phyloP scores from a whole-genome alignment of 495 filamentous ascomycete genomes.

The Lineolata rhizophorae region DNA sequence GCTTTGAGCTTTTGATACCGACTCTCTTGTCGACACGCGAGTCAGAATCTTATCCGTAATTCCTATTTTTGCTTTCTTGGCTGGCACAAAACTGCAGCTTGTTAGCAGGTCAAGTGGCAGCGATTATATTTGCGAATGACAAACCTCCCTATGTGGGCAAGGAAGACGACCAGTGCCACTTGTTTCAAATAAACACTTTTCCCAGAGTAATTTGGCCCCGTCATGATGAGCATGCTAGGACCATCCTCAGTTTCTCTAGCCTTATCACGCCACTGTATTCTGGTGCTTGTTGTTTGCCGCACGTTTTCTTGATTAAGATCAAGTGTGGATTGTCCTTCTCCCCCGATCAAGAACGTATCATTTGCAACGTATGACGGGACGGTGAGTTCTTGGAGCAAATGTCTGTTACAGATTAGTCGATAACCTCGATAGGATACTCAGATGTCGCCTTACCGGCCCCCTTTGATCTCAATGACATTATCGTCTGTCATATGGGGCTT shows the following conservation, averaged over 20 bases:
- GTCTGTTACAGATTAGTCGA: too few species aligned
- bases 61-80: slow-evolving; percentile 55
- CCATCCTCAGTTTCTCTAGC: slow-evolving; percentile 5
- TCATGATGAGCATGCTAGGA: slow-evolving; percentile 65
- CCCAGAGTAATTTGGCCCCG: slow-evolving; percentile 89
- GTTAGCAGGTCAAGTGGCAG: neutral
- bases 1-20: slow-evolving; percentile 67
- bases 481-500: slow-evolving; percentile 45
- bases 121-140: neutral
- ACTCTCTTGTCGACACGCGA: slow-evolving; percentile 69
- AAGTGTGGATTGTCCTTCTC: slow-evolving; percentile 25
- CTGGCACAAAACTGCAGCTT: slow-evolving; percentile 51
- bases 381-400: slow-evolving; percentile 73
- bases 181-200: slow-evolving; percentile 96
- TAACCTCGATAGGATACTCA: slow-evolving; percentile 3
- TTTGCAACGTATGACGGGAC: slow-evolving; percentile 78
- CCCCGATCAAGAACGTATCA: slow-evolving; percentile 48
- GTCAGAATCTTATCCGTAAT: slow-evolving; percentile 87
- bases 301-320: slow-evolving; percentile 1
- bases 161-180: slow-evolving; percentile 77
- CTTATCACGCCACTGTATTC: too few species aligned
- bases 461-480: slow-evolving; percentile 57
- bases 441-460: too few species aligned
- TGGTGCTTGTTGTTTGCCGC: slow-evolving; percentile 2
- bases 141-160: slow-evolving; percentile 72